These are phyloP conservation scores for Phytophthora pluvialis DNA, from an alignment of 352 stramenopile species.

Conservation along the genomic window DNA sequence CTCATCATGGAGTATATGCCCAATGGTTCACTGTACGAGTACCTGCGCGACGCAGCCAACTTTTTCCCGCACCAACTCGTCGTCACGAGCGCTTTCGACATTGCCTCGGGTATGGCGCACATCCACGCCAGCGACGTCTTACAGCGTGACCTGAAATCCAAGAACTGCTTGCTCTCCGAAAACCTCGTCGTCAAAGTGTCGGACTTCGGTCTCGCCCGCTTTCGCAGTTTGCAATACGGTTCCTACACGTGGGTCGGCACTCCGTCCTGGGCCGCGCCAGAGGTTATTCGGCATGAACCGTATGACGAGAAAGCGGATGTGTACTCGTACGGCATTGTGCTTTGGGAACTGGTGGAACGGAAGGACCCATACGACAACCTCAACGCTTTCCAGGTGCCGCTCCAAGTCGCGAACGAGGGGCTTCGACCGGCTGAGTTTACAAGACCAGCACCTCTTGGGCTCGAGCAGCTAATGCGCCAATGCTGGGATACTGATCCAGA, in stretches of 20 bases:
- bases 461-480: constrained; percentile 77
- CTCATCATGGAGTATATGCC: constrained; percentile 90
- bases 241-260: constrained; percentile 81
- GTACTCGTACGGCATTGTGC: constrained; percentile 77
- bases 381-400: constrained; percentile 80
- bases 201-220: constrained; percentile 78
- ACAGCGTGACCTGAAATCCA: constrained; percentile 81
- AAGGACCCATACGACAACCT: constrained; percentile 76
- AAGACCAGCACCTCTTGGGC: constrained; percentile 54
- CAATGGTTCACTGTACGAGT: constrained; percentile 86
- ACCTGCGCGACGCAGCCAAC: constrained; percentile 74
- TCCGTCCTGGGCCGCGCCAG: constrained; percentile 78
- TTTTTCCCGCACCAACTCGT: constrained; percentile 74
- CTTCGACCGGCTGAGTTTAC: constrained; percentile 59
- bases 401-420: constrained; percentile 74
- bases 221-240: constrained; percentile 43
- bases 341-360: constrained; percentile 81
- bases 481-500: constrained; percentile 79
- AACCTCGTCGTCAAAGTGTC: constrained; percentile 81
- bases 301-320: constrained; percentile 83
- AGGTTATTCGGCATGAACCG: constrained; percentile 78
- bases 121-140: constrained; percentile 64
- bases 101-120: constrained; percentile 69
- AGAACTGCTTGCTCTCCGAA: constrained; percentile 80
- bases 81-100: constrained; percentile 65